Base-by-base conservation (phyloP, 2,329 filamentous ascomycete genomes). In the Gliomastix tumulicola region DNA sequence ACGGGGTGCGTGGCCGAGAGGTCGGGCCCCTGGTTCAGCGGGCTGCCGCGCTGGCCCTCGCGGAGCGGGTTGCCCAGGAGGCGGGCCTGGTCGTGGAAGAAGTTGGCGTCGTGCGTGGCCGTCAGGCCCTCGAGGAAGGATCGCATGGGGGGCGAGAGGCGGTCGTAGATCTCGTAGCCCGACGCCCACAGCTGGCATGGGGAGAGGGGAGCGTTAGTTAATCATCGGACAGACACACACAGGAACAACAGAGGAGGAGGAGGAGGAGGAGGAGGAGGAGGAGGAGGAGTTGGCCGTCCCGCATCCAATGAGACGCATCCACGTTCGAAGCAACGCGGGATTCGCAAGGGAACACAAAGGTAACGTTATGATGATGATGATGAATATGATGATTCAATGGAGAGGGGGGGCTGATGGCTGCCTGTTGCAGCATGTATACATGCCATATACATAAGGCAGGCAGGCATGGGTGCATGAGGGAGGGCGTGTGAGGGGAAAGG, bases 131-230 rank as follows among this genome's bases (percentile, higher is more conserved):
- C 68, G 1, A 73, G 51, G 42, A 74, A 65, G 20, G 55, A 56
- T 42, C 60, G 60, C 56, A 71, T 64, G 2, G 63, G 53, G 7
- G 59, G 56, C 1, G 71, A 76, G 7, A 78, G 56, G 5, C 69
- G 60, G 44, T 77, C 73, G 40, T 76, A 78, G 15, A 73, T 57
- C 44, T 76, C 76, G 43, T 80, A 80, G 2, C 74, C 75, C 2
- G 71, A 77, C 0, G 75, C 76, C 74, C 76, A 81, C 6, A 81
- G 64, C 11, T 72, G 41, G 13, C 25, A n/a, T n/a, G n/a, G n/a
- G n/a, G n/a, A n/a, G n/a, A n/a, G n/a, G n/a, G n/a, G n/a, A n/a
- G n/a, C n/a, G n/a, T n/a, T n/a, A n/a, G n/a, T n/a, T n/a, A n/a
- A n/a, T n/a, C n/a, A n/a, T n/a, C n/a, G n/a, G n/a, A n/a, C n/a